phyloP scores from a whole-genome alignment of 2,329 filamentous ascomycete genomes.

The Dothideomycetidae sp. region DNA sequence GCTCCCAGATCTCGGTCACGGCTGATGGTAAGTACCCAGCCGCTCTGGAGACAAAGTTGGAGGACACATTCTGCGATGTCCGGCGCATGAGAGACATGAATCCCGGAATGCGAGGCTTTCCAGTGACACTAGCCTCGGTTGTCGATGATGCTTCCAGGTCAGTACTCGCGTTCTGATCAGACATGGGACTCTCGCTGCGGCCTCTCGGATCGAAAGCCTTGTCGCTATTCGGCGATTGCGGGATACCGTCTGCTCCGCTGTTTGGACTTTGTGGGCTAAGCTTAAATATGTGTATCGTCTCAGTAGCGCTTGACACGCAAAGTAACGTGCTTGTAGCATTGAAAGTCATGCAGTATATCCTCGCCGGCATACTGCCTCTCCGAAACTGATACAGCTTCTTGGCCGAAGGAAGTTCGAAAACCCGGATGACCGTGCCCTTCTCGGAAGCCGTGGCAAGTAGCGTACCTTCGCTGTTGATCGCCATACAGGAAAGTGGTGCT shows the following conservation, averaged over 20 bases:
- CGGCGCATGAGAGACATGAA: conserved; percentile 84
- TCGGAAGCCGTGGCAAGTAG: conserved; percentile 88
- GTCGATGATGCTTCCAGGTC: conserved; percentile 7
- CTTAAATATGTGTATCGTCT: conserved; percentile 94
- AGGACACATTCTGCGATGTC: conserved; percentile 86
- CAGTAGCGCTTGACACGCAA: conserved; percentile 88
- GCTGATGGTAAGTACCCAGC: conserved; percentile 86
- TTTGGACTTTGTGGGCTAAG: conserved; percentile 36
- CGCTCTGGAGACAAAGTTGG: conserved; percentile 73
- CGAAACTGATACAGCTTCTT: conserved; percentile 94
- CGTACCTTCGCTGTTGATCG: conserved; percentile 83
- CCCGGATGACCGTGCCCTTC: conserved; percentile 91
- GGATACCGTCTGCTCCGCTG: conserved; percentile 11
- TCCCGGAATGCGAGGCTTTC: conserved; percentile 48
- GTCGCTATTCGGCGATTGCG: conserved; percentile 2
- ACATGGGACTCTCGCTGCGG: background rate
- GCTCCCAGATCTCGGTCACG: conserved; percentile 97
- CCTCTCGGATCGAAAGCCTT: background rate
- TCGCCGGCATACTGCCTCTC: conserved; percentile 84
- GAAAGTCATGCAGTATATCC: conserved; percentile 98
- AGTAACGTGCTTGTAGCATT: conserved; percentile 86
- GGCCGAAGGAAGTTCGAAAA: conserved; percentile 82
- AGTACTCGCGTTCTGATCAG: conserved; percentile 12
- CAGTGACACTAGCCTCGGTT: conserved; percentile 17
- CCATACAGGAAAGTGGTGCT: conserved; percentile 77